Base-by-base conservation (phyloP, 805 yeast genomes). In the Cyberlindnera japonica region DNA sequence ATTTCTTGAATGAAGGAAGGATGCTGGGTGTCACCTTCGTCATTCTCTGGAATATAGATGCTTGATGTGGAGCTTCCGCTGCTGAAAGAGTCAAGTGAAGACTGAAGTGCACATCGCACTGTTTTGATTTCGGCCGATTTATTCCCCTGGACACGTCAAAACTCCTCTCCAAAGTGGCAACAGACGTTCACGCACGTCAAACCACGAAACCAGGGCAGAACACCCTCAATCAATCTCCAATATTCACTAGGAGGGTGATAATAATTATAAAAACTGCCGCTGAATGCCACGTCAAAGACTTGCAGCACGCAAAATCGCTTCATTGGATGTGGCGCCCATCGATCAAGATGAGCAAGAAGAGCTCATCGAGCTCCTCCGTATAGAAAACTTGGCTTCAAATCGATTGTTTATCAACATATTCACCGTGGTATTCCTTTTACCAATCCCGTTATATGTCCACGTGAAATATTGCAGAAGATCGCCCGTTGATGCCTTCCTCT, bases 331-430 rank as follows among this genome's bases (percentile, higher is more conserved):
- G 7, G 41, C 49, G 3, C 50, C 47, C 13, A 40, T 49, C 16
- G 49, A 46, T 23, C 44, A 41, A 10, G 49, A 35, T n/a, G 54
- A 50, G 7, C 54, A 50, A 33, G 46, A 35, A n/a, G 55, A 51
- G 22, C 33, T 49, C 21, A 37, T 51, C n/a, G 43, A 45, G 12
- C 34, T 51, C 6, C 25, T 51, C 8, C 44, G 42, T 10, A 29
- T 44, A 4, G 43, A 47, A 8, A 49, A 45, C 33, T 7, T 25
- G 14, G 23, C 35, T 9, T 31, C 43, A 7, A 49, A 51, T 33
- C 32, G 24, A 12, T 17, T 30, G 16, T 51, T 40, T 40, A 47
- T 51, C 39, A 51, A 47, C 30, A 16, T 35, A 1, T 44, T 49
- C 43, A 45, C 51, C 7, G 15, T 49, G 4, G n/a, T 49, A 1